These are phyloP conservation scores for Wallacemonas rigidus DNA, from an alignment of 208 protist species.

Conservation along the genomic window DNA sequence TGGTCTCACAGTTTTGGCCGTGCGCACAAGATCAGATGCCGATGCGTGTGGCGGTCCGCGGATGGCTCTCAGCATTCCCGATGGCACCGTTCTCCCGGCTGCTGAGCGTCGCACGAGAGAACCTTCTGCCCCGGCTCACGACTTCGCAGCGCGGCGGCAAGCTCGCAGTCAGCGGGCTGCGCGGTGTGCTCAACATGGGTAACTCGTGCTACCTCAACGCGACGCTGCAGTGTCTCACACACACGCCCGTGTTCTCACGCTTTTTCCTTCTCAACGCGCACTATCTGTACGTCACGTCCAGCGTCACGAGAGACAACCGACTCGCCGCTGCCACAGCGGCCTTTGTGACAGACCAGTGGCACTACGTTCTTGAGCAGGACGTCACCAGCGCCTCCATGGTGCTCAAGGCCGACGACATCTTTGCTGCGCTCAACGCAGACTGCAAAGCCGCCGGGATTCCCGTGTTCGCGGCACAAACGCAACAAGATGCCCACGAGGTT, in stretches of 20 bases:
- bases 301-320: background rate
- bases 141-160: background rate
- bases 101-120: slow-evolving; percentile 5
- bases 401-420: slow-evolving; percentile 10
- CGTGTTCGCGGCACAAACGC: slow-evolving; percentile 11
- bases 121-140: background rate
- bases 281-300: background rate
- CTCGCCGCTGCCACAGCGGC: background rate
- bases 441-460: slow-evolving; percentile 11
- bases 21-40: slow-evolving; percentile 1
- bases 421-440: slow-evolving; percentile 12
- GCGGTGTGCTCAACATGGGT: slow-evolving; percentile 22
- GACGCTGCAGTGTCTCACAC: slow-evolving; percentile 27
- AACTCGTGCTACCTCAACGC: slow-evolving; percentile 35
- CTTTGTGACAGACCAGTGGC: background rate
- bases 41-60: slow-evolving; percentile 3
- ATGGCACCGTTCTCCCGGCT: slow-evolving; percentile 13
- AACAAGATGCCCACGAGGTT: slow-evolving; percentile 59
- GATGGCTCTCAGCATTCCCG: slow-evolving; percentile 13
- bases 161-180: slow-evolving; percentile 3
- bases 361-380: slow-evolving; percentile 1
- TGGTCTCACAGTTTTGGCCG: background rate
- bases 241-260: slow-evolving; percentile 19
- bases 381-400: background rate
- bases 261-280: slow-evolving; percentile 17